Conservation (phyloP, 2,329 filamentous ascomycete genomes). For the Clonostachys rhizophaga region DNA sequence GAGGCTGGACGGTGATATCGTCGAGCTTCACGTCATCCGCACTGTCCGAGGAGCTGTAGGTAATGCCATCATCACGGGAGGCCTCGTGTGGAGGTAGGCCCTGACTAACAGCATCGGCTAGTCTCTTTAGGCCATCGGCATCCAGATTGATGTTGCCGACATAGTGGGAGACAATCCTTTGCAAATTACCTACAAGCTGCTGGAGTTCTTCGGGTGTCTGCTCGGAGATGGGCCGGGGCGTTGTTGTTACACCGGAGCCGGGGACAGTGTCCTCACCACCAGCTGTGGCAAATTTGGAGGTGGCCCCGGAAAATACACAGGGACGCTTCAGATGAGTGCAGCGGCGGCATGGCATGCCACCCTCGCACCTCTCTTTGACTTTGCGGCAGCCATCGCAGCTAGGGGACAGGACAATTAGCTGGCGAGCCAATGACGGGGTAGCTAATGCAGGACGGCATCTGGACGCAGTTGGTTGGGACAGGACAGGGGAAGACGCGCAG, state of each 20-base stretch:
- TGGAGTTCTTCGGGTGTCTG: conserved; percentile 4
- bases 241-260: background rate
- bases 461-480: too few relatives aligned
- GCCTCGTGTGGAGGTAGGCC: conserved; percentile 2
- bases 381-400: conserved; percentile 51
- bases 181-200: conserved; percentile 24
- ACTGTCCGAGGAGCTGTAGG: conserved; percentile 2
- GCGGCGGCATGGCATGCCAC: conserved; percentile 46
- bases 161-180: conserved; percentile 40
- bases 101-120: conserved; percentile 35
- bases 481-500: too few relatives aligned
- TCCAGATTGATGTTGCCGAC: conserved; percentile 24
- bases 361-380: conserved; percentile 53
- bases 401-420: too few relatives aligned
- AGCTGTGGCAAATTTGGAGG: background rate
- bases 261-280: background rate
- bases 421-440: too few relatives aligned
- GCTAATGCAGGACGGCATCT: too few relatives aligned
- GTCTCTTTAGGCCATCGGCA: conserved; percentile 21
- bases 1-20: conserved; percentile 32
- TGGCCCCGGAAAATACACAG: conserved; percentile 32
- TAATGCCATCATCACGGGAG: conserved; percentile 4
- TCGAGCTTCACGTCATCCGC: conserved; percentile 13
- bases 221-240: background rate
- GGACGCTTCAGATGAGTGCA: conserved; percentile 44